Base-by-base conservation (phyloP, 2,329 filamentous ascomycete genomes). In the Domatiomyces globalis region DNA sequence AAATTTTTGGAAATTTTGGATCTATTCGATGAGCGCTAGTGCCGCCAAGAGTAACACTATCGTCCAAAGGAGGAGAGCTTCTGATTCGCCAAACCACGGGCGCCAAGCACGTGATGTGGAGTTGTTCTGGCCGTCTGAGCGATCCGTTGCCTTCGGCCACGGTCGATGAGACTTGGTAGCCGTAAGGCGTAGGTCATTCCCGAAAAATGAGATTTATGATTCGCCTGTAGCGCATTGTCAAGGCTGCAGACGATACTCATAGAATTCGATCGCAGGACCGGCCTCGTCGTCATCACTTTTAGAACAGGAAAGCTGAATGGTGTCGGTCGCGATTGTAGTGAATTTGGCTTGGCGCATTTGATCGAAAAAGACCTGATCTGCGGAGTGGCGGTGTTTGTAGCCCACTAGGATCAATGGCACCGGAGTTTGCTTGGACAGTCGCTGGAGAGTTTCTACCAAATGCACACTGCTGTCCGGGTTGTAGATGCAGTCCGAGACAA, bases 401-500 rank as follows among this genome's bases (percentile, higher is more conserved):
- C 80, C 78, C 22, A 86, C 69, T 15, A 81, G 65, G 19, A 82
- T 65, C 22, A 76, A 59, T 0, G 73, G 71, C 53, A 69, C 63
- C 1, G 77, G 75, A 5, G 73, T 78, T 27, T 62, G 63, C 17
- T 64, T 61, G 43, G 73, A 65, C 47, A 84, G 64, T 8, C 65
- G 67, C 19, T 62, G 59, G 8, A 86, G 66, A 1, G 79, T 81
- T 25, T 67, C 66, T 6, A 85, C 80, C 39, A 86, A 68, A 20
- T 78, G 73, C 2, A 79, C 78, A 49, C 82, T 74, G 53, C 78
- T 83, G 59, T 84, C 81, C 15, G 76, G 70, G 63, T 86, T 86
- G 66, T 87, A 87, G 1, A 82, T 86, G 65, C 83, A 86, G 63
- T 87, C 83, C 1, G 81, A 80, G 1, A 84, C 75, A 3, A 85